Percentiles rank a stretch among this genome's conserved stretches.
Conservation (phyloP, 176 grass and related monocot species). For the Paspalum notatum region DNA sequence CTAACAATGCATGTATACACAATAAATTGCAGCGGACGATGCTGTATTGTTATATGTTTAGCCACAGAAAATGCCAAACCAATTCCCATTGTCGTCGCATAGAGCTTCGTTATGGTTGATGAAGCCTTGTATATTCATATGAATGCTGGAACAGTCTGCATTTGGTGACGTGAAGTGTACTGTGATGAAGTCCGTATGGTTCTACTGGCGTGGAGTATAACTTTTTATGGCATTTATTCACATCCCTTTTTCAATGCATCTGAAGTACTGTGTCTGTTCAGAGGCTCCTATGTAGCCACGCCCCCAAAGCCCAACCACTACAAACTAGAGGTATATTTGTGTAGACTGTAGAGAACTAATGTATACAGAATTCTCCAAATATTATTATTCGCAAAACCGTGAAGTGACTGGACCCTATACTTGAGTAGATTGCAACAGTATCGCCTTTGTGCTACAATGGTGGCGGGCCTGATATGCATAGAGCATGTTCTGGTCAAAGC, state of each 20-base stretch:
- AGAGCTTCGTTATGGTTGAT: background rate
- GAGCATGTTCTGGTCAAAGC: background rate
- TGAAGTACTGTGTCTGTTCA: too few relatives aligned
- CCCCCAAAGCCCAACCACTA: too few relatives aligned
- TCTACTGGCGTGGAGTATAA: too few relatives aligned
- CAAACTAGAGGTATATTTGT: too few relatives aligned
- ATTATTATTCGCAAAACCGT: too few relatives aligned
- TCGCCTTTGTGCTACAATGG: background rate
- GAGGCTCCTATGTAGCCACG: too few relatives aligned
- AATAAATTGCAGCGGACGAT: conserved; percentile 40
- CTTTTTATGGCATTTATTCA: background rate
- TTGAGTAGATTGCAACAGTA: background rate
- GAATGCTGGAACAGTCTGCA: too few relatives aligned
- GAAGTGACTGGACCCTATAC: too few relatives aligned
- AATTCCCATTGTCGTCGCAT: background rate
- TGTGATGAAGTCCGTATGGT: background rate
- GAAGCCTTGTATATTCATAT: conserved; percentile 6
- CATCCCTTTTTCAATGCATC: too few relatives aligned
- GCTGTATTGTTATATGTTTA: conserved; percentile 4
- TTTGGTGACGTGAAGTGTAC: background rate
- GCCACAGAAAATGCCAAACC: background rate
- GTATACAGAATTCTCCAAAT: too few relatives aligned
- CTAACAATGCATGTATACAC: conserved; percentile 22
- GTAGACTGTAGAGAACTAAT: too few relatives aligned
- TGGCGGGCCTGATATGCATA: background rate